These are phyloP conservation scores for Venturia pyrina DNA, from an alignment of 2,329 filamentous ascomycete species.

Conservation along the genomic window DNA sequence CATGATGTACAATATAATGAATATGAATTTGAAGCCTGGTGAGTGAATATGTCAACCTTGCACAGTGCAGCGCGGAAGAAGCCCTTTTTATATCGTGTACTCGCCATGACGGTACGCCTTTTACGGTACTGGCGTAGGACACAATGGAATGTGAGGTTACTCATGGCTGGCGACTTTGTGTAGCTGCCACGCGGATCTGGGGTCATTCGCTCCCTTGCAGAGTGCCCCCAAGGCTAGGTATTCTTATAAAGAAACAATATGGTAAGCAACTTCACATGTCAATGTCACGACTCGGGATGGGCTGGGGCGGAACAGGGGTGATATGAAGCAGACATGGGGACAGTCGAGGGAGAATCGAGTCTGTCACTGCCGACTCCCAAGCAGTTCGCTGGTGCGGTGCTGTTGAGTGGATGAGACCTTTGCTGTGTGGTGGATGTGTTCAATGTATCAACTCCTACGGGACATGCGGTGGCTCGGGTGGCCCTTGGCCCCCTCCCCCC, in stretches of 20 bases:
- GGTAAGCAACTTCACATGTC: neutral
- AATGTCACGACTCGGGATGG: neutral
- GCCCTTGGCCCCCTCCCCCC: too few species aligned
- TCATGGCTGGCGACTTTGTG: neutral
- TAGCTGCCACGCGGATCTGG: neutral
- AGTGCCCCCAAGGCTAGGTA: neutral
- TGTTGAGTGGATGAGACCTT: neutral
- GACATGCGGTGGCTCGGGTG: too few species aligned
- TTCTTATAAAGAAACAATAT: too few species aligned
- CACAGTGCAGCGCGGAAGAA: neutral
- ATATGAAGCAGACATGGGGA: neutral
- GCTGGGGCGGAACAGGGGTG: neutral
- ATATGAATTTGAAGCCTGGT: neutral
- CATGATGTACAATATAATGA: neutral
- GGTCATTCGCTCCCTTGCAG: neutral
- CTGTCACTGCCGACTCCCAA: neutral
- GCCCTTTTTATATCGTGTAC: neutral
- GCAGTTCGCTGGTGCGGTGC: neutral
- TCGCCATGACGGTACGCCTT: neutral
- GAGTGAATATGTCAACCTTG: neutral
- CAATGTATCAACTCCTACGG: too few species aligned
- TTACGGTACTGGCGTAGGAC: neutral
- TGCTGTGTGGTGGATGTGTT: too few species aligned
- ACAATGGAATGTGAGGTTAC: neutral
- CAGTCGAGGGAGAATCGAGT: neutral